Base-by-base conservation (phyloP, 768 basidiomycete species). In the Thelephora ganbajun region DNA sequence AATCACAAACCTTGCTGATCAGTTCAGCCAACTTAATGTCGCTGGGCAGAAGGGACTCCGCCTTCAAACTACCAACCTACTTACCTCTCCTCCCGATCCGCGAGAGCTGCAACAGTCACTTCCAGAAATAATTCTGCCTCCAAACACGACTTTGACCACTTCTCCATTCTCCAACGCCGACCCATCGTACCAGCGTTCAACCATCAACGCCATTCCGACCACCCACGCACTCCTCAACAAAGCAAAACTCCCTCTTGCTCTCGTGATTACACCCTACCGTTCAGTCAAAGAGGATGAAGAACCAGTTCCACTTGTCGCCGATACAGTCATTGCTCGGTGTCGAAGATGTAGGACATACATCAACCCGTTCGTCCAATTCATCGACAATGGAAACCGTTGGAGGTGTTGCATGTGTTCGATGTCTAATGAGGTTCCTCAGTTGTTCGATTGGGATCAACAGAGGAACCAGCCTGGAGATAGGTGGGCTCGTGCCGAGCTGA, bases 391-490 rank as follows among this genome's bases (percentile, higher is more conserved):
- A 26, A 93, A 91, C 65, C 80, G 91, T 53, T 99, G 96, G 96
- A 86, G 96, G 61, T 99, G 96, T 64, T 94, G 91, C 65, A 91
- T 99, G 91, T 99, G 96, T 64, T 88, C 84, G 57, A 80, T 98
- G 75, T 86, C 89, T 36, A 99, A 98, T 62, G 96, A 98, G 65
- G 93, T 98, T 0, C 96, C 96, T 19, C 93, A 97, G 57, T 70
- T 96, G 45, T 98, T 98, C 60, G 96, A 99, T 61, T 99, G 96
- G 96, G 90, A 99, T 62, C 88, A 92, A 63, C 77, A 73, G 46
- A 80, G 78, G 53, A 96, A 94, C 59, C 85, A 90, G 62, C 93
- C 92, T 26, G 93, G 89, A 11, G 96, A 99, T 65, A 70, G 96
- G 48, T 99, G 96, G 93, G 69, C 77, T 22, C 80, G 96, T 51